Base-by-base conservation (phyloP, 306 rosid species). In the Nissolia schottii region DNA sequence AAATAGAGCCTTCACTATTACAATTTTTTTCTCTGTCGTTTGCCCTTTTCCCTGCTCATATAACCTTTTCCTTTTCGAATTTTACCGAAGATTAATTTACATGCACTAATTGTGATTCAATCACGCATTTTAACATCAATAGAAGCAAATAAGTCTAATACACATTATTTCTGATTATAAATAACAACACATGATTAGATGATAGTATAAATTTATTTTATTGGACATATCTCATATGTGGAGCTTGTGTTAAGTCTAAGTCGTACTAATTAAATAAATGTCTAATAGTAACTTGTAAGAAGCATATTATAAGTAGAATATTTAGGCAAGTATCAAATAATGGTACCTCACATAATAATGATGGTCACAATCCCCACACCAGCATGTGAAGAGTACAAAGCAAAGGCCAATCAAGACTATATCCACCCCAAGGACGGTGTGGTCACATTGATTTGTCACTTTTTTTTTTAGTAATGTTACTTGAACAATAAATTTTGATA, bases 371-470 rank as follows among this genome's bases (percentile, higher is more conserved):
- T 65, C 70, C 70, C 75, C 61, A 38, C 79, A 7, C 9, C 24
- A 24, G 65, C 79, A 72, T 73, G 77, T 67, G 79, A 62, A 15
- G n/a, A 43, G 49, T 12, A 48, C 77, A 65, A n/a, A n/a, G 64
- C 68, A 25, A 65, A 64, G 40, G 69, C 67, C 68, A 49, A 56
- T 49, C 66, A 46, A 58, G 50, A 23, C 27, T 34, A 56, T 1
- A 43, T 59, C 59, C 37, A 8, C 19, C 8, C 24, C 49, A 23
- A 58, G 68, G 68, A 58, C 48, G 13, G 25, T 15, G 63, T 31
- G 48, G 58, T 41, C n/a, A n/a, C n/a, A n/a, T n/a, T n/a, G 64
- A 48, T 23, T 49, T 48, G 71, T 69, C 71, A 7, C 65, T 35
- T 58, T 54, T 68, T 58, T 37, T 20, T n/a, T n/a, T n/a, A n/a